Conservation (phyloP, 306 rosid species). For the Vigna hirtella region DNA sequence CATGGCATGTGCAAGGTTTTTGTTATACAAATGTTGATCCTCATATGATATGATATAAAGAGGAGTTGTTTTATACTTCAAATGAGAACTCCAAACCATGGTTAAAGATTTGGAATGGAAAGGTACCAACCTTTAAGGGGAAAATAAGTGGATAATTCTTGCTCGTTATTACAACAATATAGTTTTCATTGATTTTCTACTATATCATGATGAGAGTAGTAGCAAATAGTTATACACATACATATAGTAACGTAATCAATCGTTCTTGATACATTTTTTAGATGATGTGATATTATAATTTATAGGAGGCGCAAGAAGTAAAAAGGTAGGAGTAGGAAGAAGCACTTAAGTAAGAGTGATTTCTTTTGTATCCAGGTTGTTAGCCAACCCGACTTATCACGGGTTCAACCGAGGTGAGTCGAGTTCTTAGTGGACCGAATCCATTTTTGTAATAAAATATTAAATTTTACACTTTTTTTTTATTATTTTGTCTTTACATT, state of each 20-base stretch:
- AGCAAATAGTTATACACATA: conserved; percentile 37
- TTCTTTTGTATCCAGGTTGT: too few relatives aligned
- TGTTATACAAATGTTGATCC: conserved; percentile 75
- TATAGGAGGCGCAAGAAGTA: too few relatives aligned
- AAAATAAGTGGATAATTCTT: conserved; percentile 65
- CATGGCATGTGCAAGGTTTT: conserved; percentile 75
- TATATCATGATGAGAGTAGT: conserved; percentile 54
- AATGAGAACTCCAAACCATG: conserved; percentile 79
- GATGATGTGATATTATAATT: too few relatives aligned
- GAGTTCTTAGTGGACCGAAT: too few relatives aligned
- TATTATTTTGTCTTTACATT: too few relatives aligned
- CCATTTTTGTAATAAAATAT: too few relatives aligned
- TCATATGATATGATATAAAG: conserved; percentile 55
- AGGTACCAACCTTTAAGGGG: conserved; percentile 81
- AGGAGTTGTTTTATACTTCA: conserved; percentile 75
- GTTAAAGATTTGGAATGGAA: conserved; percentile 81
- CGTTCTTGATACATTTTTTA: neutral
- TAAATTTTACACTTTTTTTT: too few relatives aligned
- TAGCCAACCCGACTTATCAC: too few relatives aligned
- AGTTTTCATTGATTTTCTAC: conserved; percentile 59
- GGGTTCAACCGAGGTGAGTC: too few relatives aligned
- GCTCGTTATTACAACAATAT: conserved; percentile 61
- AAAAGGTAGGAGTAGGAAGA: too few relatives aligned
- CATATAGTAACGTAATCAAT: neutral
- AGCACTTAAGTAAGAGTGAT: too few relatives aligned